Evolutionary conservation across 1,139 yeast species (phyloP).

Genomic region (Pneumocystis oryctolagi): DNA sequence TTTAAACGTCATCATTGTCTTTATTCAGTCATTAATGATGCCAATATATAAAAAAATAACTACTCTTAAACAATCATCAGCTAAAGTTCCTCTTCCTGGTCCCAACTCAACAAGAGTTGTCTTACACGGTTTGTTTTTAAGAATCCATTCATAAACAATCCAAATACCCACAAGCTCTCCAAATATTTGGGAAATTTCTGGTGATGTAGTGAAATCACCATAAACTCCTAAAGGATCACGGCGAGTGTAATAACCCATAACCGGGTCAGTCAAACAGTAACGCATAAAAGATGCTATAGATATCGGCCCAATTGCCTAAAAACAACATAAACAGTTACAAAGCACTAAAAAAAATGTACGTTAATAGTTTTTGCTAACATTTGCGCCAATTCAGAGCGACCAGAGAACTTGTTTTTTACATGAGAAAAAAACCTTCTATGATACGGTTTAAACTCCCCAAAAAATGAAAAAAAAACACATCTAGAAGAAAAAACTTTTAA

Average conservation of each 20-base stretch:
- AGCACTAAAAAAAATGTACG: neutral
- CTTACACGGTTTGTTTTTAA: constrained; percentile 37
- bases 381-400: neutral
- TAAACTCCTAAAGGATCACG: constrained; percentile 52
- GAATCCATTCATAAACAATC: constrained; percentile 41
- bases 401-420: neutral
- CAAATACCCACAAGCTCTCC: constrained; percentile 78
- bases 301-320: constrained; percentile 58
- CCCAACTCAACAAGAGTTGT: constrained; percentile 69
- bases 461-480: neutral
- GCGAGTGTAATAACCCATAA: constrained; percentile 66
- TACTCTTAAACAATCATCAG: constrained; percentile 43
- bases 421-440: neutral
- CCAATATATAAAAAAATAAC: constrained; percentile 19
- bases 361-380: neutral
- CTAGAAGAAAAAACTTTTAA: neutral
- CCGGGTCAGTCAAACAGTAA: constrained; percentile 68
- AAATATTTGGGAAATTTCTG: constrained; percentile 76
- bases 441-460: neutral
- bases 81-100: constrained; percentile 72
- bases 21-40: neutral
- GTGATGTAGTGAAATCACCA: constrained; percentile 77
- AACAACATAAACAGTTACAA: neutral
- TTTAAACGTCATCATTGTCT: constrained; percentile 11
- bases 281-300: constrained; percentile 63